phyloP scores from a whole-genome alignment of 2,329 filamentous ascomycete genomes.

The Tolypocladium nubicola region DNA sequence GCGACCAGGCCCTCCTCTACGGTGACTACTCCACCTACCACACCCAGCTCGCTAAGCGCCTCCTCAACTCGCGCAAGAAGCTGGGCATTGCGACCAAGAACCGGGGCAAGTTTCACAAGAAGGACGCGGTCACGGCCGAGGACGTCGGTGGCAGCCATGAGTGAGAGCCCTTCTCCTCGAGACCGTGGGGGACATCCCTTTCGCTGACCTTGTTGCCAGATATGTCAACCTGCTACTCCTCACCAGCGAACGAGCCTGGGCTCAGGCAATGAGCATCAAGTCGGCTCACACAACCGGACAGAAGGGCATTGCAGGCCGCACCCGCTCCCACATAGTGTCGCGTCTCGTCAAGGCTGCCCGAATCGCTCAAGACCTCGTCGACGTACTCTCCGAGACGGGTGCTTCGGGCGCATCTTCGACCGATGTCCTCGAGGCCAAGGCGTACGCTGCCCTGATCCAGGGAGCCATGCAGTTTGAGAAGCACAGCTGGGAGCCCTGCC shows the following conservation, averaged over 20 bases:
- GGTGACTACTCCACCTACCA: slow-evolving; percentile 86
- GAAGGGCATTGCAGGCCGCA: slow-evolving; percentile 67
- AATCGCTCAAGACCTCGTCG: slow-evolving; percentile 57
- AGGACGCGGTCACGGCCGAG: slow-evolving; percentile 58
- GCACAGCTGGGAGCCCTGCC: slow-evolving; percentile 70
- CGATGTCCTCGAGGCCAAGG: slow-evolving; percentile 76
- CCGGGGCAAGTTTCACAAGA: slow-evolving; percentile 73
- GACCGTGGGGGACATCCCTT: neutral
- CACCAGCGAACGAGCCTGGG: slow-evolving; percentile 84
- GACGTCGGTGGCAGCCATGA: slow-evolving; percentile 66
- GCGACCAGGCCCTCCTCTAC: slow-evolving; percentile 75
- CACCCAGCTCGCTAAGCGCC: slow-evolving; percentile 64
- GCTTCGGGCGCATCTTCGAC: slow-evolving; percentile 54
- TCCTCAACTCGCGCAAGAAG: slow-evolving; percentile 77
- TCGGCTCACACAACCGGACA: slow-evolving; percentile 68
- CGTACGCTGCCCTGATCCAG: slow-evolving; percentile 67
- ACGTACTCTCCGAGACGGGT: slow-evolving; percentile 51
- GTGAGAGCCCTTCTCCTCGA: slow-evolving; percentile 36
- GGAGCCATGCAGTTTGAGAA: slow-evolving; percentile 81
- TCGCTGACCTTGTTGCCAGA: slow-evolving; percentile 30
- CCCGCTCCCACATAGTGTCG: slow-evolving; percentile 81
- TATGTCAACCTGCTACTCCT: slow-evolving; percentile 72
- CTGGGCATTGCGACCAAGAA: slow-evolving; percentile 75
- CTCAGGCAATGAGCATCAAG: slow-evolving; percentile 92
- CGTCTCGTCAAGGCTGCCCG: slow-evolving; percentile 70